Conservation (phyloP, 179 eudicot genomes). For the Actinidia arguta region DNA sequence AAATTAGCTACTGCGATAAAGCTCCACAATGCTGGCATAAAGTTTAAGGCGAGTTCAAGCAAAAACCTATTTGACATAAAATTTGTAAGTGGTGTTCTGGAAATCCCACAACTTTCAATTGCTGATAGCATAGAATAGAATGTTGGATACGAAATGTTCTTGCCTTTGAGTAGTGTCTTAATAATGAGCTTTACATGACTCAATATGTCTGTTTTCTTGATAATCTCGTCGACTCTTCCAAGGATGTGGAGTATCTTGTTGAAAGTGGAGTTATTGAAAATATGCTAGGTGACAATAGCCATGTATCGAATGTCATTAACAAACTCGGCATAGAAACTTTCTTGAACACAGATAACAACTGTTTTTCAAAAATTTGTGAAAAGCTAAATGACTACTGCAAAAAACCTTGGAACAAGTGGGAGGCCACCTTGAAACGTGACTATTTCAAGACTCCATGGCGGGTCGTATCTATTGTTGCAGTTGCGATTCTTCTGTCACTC, state of each 20-base stretch:
- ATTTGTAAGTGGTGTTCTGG: slow-evolving; percentile 28
- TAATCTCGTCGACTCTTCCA: slow-evolving; percentile 29
- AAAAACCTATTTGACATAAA: slow-evolving; percentile 35
- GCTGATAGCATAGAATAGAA: slow-evolving; percentile 30
- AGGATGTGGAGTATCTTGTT: slow-evolving; percentile 42
- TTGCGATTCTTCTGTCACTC: neutral
- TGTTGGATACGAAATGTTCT: slow-evolving; percentile 16
- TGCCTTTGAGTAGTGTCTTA: slow-evolving; percentile 38
- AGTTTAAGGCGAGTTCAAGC: slow-evolving; percentile 18
- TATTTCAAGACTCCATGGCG: slow-evolving; percentile 2
- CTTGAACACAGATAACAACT: too few species aligned
- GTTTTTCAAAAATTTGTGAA: neutral
- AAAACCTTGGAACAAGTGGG: neutral
- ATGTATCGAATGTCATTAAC: neutral
- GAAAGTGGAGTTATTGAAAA: slow-evolving; percentile 10
- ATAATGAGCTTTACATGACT: slow-evolving; percentile 33
- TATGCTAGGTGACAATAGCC: neutral
- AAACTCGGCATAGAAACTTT: too few species aligned
- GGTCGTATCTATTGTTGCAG: neutral
- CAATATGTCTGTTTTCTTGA: slow-evolving; percentile 44
- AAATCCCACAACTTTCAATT: slow-evolving; percentile 34
- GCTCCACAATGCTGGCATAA: slow-evolving; percentile 38
- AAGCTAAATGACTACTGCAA: neutral
- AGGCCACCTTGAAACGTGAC: neutral
- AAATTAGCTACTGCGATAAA: neutral